Evolutionary conservation across 768 basidiomycete genomes (phyloP).

Genomic region (Pisolithus albus): DNA sequence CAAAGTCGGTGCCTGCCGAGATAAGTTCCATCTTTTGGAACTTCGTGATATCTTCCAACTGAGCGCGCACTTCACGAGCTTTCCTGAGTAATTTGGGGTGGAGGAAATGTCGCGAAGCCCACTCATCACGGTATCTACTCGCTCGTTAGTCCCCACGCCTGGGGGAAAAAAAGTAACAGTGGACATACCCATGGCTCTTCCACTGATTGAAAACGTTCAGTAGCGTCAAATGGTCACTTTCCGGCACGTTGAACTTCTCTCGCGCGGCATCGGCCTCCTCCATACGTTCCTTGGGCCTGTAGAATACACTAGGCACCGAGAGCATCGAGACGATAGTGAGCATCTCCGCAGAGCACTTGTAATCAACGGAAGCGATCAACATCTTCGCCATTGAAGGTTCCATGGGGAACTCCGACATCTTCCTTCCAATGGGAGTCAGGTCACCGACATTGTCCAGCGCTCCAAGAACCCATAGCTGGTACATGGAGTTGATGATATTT

Average conservation of each 20-base stretch:
- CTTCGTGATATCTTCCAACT: slow-evolving; percentile 99
- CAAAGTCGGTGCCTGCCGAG: slow-evolving; percentile 92
- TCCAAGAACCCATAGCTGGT: slow-evolving; percentile 98
- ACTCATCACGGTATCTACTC: slow-evolving; percentile 81
- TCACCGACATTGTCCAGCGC: slow-evolving; percentile 98
- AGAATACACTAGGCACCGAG: slow-evolving; percentile 96
- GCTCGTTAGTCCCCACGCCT: slow-evolving; percentile 3
- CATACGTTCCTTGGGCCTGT: slow-evolving; percentile 93
- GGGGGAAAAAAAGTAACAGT: background rate
- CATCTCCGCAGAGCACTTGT: slow-evolving; percentile 92
- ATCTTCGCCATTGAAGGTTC: slow-evolving; percentile 99
- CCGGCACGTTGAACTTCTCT: slow-evolving; percentile 98
- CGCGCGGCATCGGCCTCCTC: slow-evolving; percentile 97
- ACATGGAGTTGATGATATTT: slow-evolving; percentile 99
- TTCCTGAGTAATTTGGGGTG: slow-evolving; percentile 95
- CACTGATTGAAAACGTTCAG: slow-evolving; percentile 97
- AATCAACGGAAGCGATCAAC: slow-evolving; percentile 86
- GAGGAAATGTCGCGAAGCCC: slow-evolving; percentile 91
- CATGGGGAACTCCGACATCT: slow-evolving; percentile 99
- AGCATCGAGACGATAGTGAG: slow-evolving; percentile 98
- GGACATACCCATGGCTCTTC: slow-evolving; percentile 85
- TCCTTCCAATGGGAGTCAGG: slow-evolving; percentile 82
- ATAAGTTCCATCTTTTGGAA: slow-evolving; percentile 94
- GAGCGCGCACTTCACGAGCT: slow-evolving; percentile 88
- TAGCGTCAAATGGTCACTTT: slow-evolving; percentile 94